These are phyloP conservation scores for Chytriomyces confervae DNA, from an alignment of 192 early-diverging fungal species.

Conservation along the genomic window DNA sequence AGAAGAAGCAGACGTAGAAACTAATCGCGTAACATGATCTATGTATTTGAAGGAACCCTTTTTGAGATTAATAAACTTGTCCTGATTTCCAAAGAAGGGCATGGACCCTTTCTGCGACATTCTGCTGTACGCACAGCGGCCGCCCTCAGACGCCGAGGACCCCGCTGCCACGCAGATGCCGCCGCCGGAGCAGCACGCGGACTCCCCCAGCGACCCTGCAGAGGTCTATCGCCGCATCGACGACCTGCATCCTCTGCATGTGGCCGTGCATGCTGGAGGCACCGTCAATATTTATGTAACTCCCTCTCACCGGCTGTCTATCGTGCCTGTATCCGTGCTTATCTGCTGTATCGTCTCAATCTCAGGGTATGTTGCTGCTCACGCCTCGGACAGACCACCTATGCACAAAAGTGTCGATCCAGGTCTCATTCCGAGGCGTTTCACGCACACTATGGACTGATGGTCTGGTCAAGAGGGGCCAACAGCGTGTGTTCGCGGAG, in stretches of 20 bases:
- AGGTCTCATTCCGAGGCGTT: not conserved
- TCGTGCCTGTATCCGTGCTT: not conserved
- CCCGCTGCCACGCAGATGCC: not conserved
- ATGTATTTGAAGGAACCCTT: not conserved
- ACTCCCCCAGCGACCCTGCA: not conserved
- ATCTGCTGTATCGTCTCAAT: not conserved
- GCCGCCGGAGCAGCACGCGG: not conserved
- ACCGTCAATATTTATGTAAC: not conserved
- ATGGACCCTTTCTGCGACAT: not conserved
- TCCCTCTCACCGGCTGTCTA: not conserved
- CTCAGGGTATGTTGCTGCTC: not conserved
- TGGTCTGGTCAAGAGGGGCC: not conserved
- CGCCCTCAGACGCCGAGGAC: not conserved
- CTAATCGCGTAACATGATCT: not conserved
- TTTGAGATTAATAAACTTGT: not conserved
- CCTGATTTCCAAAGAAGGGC: too few species aligned
- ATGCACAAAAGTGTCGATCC: not conserved
- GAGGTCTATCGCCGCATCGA: not conserved
- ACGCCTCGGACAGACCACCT: not conserved
- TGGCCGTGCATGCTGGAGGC: not conserved
- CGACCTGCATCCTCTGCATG: not conserved
- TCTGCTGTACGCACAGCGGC: not conserved
- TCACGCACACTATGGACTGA: constrained; percentile 13
- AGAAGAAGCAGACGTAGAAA: not conserved
- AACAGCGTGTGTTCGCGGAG: constrained; percentile 9